Conservation (phyloP, 2,329 filamentous ascomycete species). For the Aspergillus sp. region DNA sequence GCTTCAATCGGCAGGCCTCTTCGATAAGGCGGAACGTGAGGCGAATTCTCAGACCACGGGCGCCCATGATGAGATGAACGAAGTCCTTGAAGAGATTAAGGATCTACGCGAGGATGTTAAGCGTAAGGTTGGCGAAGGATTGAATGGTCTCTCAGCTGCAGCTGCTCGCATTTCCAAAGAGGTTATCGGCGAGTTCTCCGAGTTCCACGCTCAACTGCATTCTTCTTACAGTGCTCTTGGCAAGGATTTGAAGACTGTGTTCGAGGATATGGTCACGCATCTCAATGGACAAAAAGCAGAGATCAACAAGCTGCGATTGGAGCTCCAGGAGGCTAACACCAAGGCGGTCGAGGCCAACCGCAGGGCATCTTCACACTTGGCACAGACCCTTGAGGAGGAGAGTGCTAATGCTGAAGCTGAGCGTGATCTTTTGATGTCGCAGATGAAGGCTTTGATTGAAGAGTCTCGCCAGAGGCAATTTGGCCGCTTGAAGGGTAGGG, state of each 20-base stretch:
- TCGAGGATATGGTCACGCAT: slow-evolving; percentile 76
- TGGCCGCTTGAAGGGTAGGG: slow-evolving; percentile 65
- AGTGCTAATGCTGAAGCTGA: slow-evolving; percentile 71
- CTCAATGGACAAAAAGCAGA: slow-evolving; percentile 76
- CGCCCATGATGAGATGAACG: slow-evolving; percentile 83
- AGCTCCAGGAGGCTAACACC: slow-evolving; percentile 71
- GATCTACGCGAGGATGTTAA: slow-evolving; percentile 87
- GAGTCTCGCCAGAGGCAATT: slow-evolving; percentile 74
- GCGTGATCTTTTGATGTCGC: slow-evolving; percentile 69
- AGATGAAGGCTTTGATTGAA: slow-evolving; percentile 77
- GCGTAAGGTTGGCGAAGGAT: slow-evolving; percentile 76
- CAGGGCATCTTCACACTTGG: slow-evolving; percentile 65
- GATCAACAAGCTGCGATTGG: slow-evolving; percentile 69
- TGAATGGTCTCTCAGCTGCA: slow-evolving; percentile 78
- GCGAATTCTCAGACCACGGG: slow-evolving; percentile 54
- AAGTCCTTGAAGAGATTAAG: slow-evolving; percentile 89
- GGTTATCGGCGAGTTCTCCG: slow-evolving; percentile 79
- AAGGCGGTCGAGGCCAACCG: slow-evolving; percentile 69
- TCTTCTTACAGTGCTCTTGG: slow-evolving; percentile 80
- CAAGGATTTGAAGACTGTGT: slow-evolving; percentile 80
- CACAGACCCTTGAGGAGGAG: slow-evolving; percentile 74
- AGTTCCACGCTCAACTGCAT: slow-evolving; percentile 82
- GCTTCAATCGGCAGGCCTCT: slow-evolving; percentile 66
- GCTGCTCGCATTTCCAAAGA: slow-evolving; percentile 88
- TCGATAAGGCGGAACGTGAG: slow-evolving; percentile 68